A percentile compares a stretch with the other conserved stretches of the same genome.
Conservation (phyloP, 1,139 yeast species). For the Debaryomyces subglobosus region DNA sequence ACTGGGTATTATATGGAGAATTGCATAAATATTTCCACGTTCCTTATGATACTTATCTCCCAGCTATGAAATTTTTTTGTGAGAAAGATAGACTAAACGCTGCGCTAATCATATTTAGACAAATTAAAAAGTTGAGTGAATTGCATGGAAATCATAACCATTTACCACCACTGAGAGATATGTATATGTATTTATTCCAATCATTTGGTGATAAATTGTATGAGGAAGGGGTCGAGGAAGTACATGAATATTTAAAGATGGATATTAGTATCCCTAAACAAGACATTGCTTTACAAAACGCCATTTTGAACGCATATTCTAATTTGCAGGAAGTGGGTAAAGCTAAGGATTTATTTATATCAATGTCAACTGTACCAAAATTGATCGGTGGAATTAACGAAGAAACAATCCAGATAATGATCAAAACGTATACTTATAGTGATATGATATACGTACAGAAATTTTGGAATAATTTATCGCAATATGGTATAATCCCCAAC, state of each 20-base stretch:
- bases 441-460: slow-evolving; percentile 61
- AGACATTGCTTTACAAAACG: slow-evolving; percentile 61
- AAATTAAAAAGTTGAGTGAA: slow-evolving; percentile 59
- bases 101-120: slow-evolving; percentile 65
- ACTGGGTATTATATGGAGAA: slow-evolving; percentile 68
- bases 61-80: slow-evolving; percentile 64
- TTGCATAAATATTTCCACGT: slow-evolving; percentile 60
- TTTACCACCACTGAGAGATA: slow-evolving; percentile 67
- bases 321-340: slow-evolving; percentile 61
- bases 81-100: slow-evolving; percentile 61
- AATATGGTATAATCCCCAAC: slow-evolving; percentile 57
- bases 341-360: slow-evolving; percentile 64
- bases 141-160: slow-evolving; percentile 48
- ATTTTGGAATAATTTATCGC: slow-evolving; percentile 65
- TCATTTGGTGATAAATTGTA: slow-evolving; percentile 64
- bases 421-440: slow-evolving; percentile 64
- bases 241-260: slow-evolving; percentile 68
- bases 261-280: slow-evolving; percentile 60
- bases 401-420: slow-evolving; percentile 71
- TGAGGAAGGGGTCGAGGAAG: slow-evolving; percentile 68
- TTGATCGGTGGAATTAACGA: slow-evolving; percentile 59
- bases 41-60: slow-evolving; percentile 63
- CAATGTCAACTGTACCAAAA: slow-evolving; percentile 55
- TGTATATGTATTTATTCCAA: slow-evolving; percentile 62
- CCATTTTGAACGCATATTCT: slow-evolving; percentile 68